Conservation (phyloP, 441 rosid genomes). For the Euphorbia celastroides region DNA sequence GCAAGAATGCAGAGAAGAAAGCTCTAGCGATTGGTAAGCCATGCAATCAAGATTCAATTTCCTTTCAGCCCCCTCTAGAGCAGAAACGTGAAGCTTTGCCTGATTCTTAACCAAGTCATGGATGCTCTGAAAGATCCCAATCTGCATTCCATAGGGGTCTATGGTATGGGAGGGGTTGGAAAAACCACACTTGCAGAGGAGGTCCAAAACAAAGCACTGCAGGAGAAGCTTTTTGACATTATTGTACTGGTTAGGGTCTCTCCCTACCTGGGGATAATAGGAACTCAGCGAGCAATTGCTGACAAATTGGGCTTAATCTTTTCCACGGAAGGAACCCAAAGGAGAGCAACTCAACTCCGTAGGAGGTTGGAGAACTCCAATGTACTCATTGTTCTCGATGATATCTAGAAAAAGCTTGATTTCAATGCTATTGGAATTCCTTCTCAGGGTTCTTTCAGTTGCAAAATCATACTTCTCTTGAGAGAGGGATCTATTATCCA, state of each 20-base stretch:
- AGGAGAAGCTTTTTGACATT: background rate
- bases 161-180: background rate
- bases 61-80: background rate
- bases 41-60: background rate
- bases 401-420: slow-evolving; percentile 6
- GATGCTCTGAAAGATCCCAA: background rate
- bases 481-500: background rate
- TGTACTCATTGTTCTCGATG: slow-evolving; percentile 22
- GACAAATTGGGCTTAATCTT: slow-evolving; percentile 15
- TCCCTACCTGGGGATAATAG: background rate
- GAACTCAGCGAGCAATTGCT: background rate
- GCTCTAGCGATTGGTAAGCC: background rate
- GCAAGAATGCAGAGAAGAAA: background rate
- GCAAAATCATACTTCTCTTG: background rate
- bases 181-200: background rate
- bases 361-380: slow-evolving; percentile 5
- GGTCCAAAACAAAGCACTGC: background rate
- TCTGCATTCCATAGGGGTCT: background rate
- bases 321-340: background rate
- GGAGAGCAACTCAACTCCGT: slow-evolving; percentile 19
- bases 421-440: background rate
- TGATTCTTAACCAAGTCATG: background rate
- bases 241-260: background rate
- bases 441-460: background rate
- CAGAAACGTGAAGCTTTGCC: background rate